phyloP scores from a whole-genome alignment of 352 stramenopile species.

The Pythium plurisporium region DNA sequence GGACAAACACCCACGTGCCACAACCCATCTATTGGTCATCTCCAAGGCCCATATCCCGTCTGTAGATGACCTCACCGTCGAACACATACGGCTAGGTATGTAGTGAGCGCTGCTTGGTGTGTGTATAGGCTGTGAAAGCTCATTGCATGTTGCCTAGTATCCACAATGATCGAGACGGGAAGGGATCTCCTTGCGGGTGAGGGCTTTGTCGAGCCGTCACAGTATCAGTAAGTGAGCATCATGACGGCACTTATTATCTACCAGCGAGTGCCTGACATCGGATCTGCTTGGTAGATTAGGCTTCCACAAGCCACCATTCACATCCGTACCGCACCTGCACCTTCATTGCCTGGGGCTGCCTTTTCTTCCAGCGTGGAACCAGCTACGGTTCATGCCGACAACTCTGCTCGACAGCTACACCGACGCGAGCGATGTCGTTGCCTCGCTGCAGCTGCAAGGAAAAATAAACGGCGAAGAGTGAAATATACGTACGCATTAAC shows the following conservation, averaged over 20 bases:
- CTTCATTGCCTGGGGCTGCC: conserved; percentile 66
- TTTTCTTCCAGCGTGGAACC: conserved; percentile 61
- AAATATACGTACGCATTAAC: conserved; percentile 7
- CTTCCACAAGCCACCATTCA: conserved; percentile 68
- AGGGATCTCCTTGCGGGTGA: conserved; percentile 40
- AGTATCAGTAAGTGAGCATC: conserved; percentile 18
- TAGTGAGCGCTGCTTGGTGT: too few species aligned
- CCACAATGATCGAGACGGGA: conserved; percentile 53
- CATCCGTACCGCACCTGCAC: conserved; percentile 68
- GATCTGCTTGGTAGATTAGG: conserved; percentile 66
- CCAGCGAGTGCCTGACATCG: too few species aligned
- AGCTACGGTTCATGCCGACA: conserved; percentile 44
- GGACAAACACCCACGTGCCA: conserved; percentile 52
- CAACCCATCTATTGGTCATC: conserved; percentile 58
- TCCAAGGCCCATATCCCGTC: conserved; percentile 53
- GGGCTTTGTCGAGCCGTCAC: conserved; percentile 27
- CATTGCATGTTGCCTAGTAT: conserved; percentile 28
- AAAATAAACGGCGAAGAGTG: background rate
- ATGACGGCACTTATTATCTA: too few species aligned
- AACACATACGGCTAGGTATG: too few species aligned
- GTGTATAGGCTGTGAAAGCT: too few species aligned
- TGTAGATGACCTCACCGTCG: conserved; percentile 39
- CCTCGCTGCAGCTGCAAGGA: conserved; percentile 13
- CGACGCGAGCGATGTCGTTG: conserved; percentile 40
- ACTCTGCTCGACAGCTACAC: conserved; percentile 55